Evolutionary conservation across 2,329 filamentous ascomycete genomes (phyloP).

Genomic region (Talaromyces islandicus): DNA sequence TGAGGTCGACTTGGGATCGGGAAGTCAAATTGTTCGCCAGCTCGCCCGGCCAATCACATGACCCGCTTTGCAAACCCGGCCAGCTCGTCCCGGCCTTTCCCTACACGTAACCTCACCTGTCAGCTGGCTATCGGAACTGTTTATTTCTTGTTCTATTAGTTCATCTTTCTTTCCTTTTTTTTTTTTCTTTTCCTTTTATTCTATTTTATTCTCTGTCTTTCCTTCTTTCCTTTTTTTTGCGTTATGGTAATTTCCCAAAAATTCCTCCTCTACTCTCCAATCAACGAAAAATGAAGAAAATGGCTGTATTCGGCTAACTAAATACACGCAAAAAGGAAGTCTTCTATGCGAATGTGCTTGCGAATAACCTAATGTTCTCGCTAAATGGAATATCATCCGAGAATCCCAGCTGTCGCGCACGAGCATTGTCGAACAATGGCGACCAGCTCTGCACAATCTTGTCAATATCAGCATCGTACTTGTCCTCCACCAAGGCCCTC

Average conservation of each 20-base stretch:
- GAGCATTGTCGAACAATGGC: slow-evolving; percentile 49
- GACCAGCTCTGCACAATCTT: slow-evolving; percentile 57
- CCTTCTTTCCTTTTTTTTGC: background rate
- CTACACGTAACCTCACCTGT: background rate
- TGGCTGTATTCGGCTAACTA: background rate
- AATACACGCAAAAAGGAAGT: background rate
- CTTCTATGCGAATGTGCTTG: slow-evolving; percentile 24
- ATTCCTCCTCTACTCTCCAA: background rate
- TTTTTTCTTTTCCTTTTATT: background rate
- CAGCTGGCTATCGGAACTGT: too few species aligned
- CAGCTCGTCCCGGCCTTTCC: slow-evolving; percentile 22
- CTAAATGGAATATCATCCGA: slow-evolving; percentile 34
- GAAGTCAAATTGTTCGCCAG: slow-evolving; percentile 41
- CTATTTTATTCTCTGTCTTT: background rate
- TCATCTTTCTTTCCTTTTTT: background rate
- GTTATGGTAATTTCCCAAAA: background rate
- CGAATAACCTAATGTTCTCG: slow-evolving; percentile 36
- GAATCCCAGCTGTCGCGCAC: slow-evolving; percentile 48
- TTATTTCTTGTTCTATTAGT: background rate
- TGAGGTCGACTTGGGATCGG: slow-evolving; percentile 36
- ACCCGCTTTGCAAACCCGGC: slow-evolving; percentile 35
- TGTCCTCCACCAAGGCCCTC: slow-evolving; percentile 49
- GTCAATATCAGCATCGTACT: slow-evolving; percentile 49
- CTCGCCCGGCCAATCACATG: slow-evolving; percentile 39
- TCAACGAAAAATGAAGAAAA: background rate